A percentile compares a stretch with the other conserved stretches of the same genome.
Conservation (phyloP, 73 alveolate species). For the Paramecium caudatum region DNA sequence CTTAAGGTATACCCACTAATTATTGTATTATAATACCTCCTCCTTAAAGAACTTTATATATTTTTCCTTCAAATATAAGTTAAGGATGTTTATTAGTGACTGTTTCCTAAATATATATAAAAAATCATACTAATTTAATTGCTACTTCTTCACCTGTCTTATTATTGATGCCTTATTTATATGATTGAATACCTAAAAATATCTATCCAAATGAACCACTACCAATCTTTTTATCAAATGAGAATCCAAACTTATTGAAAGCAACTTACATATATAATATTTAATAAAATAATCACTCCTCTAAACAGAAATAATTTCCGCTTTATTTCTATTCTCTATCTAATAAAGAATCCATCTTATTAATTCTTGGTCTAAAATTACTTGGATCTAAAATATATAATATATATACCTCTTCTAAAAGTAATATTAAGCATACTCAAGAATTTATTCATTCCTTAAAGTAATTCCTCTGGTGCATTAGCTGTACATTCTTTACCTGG, state of each 20-base stretch:
- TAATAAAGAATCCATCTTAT: slow-evolving; percentile 96
- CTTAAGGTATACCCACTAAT: slow-evolving; percentile 91
- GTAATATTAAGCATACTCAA: slow-evolving; percentile 95
- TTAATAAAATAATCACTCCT: slow-evolving; percentile 80
- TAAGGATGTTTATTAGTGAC: slow-evolving; percentile 21
- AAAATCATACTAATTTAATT: slow-evolving; percentile 13
- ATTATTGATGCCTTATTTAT: background rate
- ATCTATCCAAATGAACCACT: slow-evolving; percentile 40
- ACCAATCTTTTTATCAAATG: slow-evolving; percentile 38
- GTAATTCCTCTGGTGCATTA: slow-evolving; percentile 93
- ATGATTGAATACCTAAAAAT: background rate
- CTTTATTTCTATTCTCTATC: slow-evolving; percentile 97
- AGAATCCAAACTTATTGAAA: background rate
- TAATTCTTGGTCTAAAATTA: slow-evolving; percentile 99
- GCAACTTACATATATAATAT: slow-evolving; percentile 12
- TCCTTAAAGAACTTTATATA: background rate
- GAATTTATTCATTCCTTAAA: slow-evolving; percentile 98
- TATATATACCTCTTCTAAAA: slow-evolving; percentile 88
- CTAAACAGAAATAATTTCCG: slow-evolving; percentile 96
- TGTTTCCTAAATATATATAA: slow-evolving; percentile 18
- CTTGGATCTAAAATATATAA: slow-evolving; percentile 86
- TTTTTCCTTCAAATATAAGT: slow-evolving; percentile 3
- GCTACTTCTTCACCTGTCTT: slow-evolving; percentile 28
- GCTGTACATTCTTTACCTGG: slow-evolving; percentile 95
- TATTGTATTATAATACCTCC: background rate